Evolutionary conservation across 805 yeast genomes (phyloP).

Genomic region (Zygotorulaspora florentina): DNA sequence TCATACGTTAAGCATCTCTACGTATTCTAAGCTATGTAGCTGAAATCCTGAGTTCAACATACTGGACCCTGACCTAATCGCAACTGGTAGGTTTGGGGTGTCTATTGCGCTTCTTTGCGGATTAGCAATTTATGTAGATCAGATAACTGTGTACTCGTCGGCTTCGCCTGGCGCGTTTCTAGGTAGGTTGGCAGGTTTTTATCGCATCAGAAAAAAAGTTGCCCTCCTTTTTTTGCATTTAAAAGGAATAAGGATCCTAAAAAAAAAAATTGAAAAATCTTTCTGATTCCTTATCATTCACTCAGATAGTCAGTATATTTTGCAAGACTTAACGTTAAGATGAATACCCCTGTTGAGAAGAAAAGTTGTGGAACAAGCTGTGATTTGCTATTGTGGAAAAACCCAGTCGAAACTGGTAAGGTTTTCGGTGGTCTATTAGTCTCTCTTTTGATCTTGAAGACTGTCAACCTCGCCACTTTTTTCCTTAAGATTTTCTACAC

Average conservation of each 20-base stretch:
- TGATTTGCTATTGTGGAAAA: conserved; percentile 34
- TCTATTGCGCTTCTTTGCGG: too few relatives aligned
- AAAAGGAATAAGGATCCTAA: conserved; percentile 1
- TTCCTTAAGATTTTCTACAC: conserved; percentile 58
- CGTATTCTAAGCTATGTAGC: too few relatives aligned
- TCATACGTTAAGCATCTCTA: too few relatives aligned
- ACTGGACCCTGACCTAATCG: too few relatives aligned
- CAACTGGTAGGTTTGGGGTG: too few relatives aligned
- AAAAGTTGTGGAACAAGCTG: conserved; percentile 2
- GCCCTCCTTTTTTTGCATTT: conserved; percentile 2
- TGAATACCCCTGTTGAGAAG: conserved; percentile 1
- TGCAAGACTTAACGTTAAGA: background rate
- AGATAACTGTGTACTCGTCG: too few relatives aligned
- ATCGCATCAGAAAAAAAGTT: conserved; percentile 1
- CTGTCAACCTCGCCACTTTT: conserved; percentile 57
- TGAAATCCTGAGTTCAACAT: too few relatives aligned
- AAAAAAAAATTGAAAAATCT: background rate
- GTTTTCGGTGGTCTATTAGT: conserved; percentile 62
- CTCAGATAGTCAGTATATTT: too few relatives aligned
- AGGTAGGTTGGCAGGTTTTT: background rate
- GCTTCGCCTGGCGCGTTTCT: background rate
- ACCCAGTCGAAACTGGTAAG: conserved; percentile 66
- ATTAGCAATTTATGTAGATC: too few relatives aligned
- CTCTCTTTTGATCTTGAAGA: conserved; percentile 54
- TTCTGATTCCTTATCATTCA: background rate